Evolutionary conservation across 352 stramenopile genomes (phyloP), one percentile per base, ranked within the genome.

Genomic region (Phytophthora cryptogea): DNA sequence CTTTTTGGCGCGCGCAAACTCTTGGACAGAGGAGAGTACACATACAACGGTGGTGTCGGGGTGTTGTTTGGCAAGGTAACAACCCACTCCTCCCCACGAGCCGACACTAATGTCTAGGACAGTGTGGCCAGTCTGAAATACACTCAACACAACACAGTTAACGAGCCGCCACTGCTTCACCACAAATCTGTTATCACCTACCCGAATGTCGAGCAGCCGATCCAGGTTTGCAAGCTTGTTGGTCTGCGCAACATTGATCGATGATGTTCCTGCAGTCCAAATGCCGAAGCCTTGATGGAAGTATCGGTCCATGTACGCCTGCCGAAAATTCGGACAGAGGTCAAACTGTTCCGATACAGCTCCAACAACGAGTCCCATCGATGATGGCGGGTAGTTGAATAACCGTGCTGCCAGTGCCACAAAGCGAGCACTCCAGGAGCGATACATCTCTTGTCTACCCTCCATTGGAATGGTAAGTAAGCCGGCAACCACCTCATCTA

Each of bases 51-150:
- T 77, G n/a, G 82, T 58, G 11, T 68, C 52, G 8, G 60, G 54
- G 14, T 89, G 71, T 5, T 72, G 71, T 49, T 88, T 66, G 7
- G 87, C 83, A 4, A 95, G 60, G 50, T 88, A 94, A 49, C 84
- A 84, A 8, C 78, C 81, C 13, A 96, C 79, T 0, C 85, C 83
- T 44, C 87, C 86, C 84, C 88, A 90, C 1, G 83, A 95, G 3
- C 85, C 87, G 30, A 92, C 71, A 35, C 76, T 82, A n/a, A 96
- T 68, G 39, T 96, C 89, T 9, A 96, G 69, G n/a, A 96, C 63
- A 20, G 66, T 76, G 8, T 91, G 68, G 0, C 77, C 72, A 45
- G 67, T 37, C 76, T 90, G 33, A 27, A 54, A n/a, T 17, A 14
- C 36, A 23, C n/a, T 8, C 43, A 39, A 49, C 10, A 59, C 16